These are phyloP conservation scores for Fusarium annulatum DNA, from an alignment of 2,329 filamentous ascomycete species.

Conservation along the genomic window DNA sequence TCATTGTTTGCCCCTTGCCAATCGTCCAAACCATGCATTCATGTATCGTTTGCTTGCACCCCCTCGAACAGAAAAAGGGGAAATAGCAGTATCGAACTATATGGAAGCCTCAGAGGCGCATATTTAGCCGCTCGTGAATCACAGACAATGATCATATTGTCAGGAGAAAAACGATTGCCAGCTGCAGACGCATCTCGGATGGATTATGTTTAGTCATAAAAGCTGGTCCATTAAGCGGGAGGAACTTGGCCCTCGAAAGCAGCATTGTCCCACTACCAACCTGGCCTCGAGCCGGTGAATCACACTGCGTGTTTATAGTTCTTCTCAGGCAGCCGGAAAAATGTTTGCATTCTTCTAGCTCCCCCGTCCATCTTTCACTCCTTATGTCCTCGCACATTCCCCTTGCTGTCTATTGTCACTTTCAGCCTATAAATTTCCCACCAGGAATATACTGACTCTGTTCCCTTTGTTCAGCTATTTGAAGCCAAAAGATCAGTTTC, in stretches of 20 bases:
- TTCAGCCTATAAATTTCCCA: slow-evolving; percentile 12
- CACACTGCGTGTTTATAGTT: background rate
- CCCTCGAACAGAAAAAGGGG: background rate
- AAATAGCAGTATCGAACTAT: background rate
- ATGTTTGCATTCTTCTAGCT: background rate
- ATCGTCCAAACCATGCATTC: background rate
- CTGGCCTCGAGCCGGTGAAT: slow-evolving; percentile 15
- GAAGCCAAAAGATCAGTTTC: slow-evolving; percentile 20
- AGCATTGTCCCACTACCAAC: slow-evolving; percentile 10
- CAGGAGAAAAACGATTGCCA: slow-evolving; percentile 1
- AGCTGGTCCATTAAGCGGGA: background rate
- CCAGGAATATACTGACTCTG: slow-evolving; percentile 9
- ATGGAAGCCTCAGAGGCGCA: background rate
- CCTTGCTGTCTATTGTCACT: background rate
- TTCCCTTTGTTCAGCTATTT: slow-evolving; percentile 11
- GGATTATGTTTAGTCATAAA: slow-evolving; percentile 1
- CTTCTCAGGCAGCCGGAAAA: background rate
- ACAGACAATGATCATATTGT: background rate
- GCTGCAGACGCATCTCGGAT: background rate
- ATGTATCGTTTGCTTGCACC: background rate
- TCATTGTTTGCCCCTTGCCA: background rate
- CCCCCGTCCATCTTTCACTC: slow-evolving; percentile 9
- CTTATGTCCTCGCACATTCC: background rate
- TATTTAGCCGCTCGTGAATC: slow-evolving; percentile 15
- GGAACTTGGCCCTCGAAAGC: slow-evolving; percentile 11